Evolutionary conservation across 2,329 filamentous ascomycete species (phyloP).

Genomic region (Colletotrichum karsti): DNA sequence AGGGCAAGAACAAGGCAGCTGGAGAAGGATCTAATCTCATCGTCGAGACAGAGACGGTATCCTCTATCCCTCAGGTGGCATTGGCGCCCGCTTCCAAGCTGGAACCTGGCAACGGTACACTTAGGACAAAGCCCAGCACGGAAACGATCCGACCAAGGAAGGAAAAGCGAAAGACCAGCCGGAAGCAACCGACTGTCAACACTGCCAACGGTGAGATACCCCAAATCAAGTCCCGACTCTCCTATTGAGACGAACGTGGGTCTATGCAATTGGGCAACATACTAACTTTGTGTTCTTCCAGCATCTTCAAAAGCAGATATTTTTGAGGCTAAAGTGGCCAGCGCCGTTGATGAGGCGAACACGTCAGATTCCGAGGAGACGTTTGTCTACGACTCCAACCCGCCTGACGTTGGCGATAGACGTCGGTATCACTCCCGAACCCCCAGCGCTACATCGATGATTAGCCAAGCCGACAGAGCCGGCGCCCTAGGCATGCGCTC

Average conservation of each 20-base stretch:
- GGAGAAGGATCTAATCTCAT: conserved; percentile 89
- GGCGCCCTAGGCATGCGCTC: conserved; percentile 58
- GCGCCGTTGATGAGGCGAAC: conserved; percentile 93
- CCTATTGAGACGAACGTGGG: no score
- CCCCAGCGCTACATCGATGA: conserved; percentile 89
- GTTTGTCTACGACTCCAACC: conserved; percentile 99
- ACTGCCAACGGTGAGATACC: conserved; percentile 75
- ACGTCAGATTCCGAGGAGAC: conserved; percentile 98
- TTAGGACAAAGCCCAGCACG: conserved; percentile 88
- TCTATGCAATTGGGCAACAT: no score
- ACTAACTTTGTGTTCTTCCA: conserved; percentile 56
- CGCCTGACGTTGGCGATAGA: conserved; percentile 71
- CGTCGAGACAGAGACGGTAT: conserved; percentile 96
- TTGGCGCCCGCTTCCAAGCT: conserved; percentile 72
- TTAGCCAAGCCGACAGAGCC: conserved; percentile 72
- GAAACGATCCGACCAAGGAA: conserved; percentile 96
- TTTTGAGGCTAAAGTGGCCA: conserved; percentile 96
- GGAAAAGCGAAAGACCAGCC: conserved; percentile 82
- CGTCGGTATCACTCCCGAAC: conserved; percentile 91
- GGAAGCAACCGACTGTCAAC: conserved; percentile 78
- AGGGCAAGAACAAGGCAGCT: conserved; percentile 72
- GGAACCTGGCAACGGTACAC: conserved; percentile 73
- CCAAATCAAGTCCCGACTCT: conserved; percentile 34
- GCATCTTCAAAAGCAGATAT: conserved; percentile 96
- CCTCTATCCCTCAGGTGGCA: conserved; percentile 85